Base-by-base conservation (phyloP, 2,329 filamentous ascomycete species). In the Neocucurbitaria cava region DNA sequence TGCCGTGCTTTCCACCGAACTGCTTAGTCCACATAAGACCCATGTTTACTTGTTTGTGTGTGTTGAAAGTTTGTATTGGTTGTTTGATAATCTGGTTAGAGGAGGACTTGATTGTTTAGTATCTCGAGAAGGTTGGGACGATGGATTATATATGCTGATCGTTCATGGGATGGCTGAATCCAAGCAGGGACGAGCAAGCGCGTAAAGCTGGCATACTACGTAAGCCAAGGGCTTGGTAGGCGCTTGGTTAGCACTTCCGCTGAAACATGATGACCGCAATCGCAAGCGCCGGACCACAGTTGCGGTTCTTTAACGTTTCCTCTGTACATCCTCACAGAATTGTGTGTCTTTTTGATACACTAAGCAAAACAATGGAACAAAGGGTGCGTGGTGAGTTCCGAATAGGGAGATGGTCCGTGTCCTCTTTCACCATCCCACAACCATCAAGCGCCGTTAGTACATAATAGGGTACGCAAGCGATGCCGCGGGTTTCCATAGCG, bases 21-120 rank as follows among this genome's bases (percentile, higher is more conserved):
- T 74, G 69, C 65, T 81, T 80, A 43, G 77, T 79, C 77, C 78
- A 80, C 73, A 81, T 77, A 59, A 80, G 71, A 74, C 72, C 72
- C 78, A 80, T 81, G 38, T 17, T 75, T 58, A 50, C 31, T 61
- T 51, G 49, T 49, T 38, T 57, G 59, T 49, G 23, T 54, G 52
- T 47, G 51, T 59, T 52, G 39, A 35, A 41, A 45, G 35, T 45
- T 40, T 49, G 28, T 38, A 20, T 45, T 30, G 30, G 21, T 38
- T 33, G 26, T 11, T 21, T 18, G 17, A 7, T 31, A 11, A 31
- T 4, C 5, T 31, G 36, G 10, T 24, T 31, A 24, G 38, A 47
- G 24, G 28, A 49, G 28, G 42, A 24, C 49, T 55, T 57, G 38
- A 36, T 51, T 52, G 49, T 49, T 46, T 5, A 39, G 47, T 11